Percentiles rank a stretch among this genome's conserved stretches.
These are phyloP conservation scores for Luffa aegyptiaca DNA, from an alignment of 306 rosid species.

Conservation along the genomic window DNA sequence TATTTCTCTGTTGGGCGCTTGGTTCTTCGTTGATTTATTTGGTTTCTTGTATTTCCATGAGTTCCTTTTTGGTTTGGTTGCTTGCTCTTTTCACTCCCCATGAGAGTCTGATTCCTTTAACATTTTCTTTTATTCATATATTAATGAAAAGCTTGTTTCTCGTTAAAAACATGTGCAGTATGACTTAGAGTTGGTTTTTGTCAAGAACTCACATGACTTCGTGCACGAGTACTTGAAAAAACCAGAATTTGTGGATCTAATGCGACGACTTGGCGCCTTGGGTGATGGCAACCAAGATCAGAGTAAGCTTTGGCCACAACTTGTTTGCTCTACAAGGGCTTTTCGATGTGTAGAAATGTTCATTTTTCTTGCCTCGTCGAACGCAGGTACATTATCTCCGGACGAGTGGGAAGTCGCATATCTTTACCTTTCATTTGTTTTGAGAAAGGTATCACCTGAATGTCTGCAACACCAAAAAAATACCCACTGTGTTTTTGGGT, in stretches of 20 bases:
- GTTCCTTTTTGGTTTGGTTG: not conserved
- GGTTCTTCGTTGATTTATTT: not conserved
- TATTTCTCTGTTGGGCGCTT: not conserved
- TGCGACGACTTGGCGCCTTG: slow-evolving; percentile 92
- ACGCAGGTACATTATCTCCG: slow-evolving; percentile 45
- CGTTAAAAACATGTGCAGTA: slow-evolving; percentile 31
- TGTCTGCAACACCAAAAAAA: too few species aligned
- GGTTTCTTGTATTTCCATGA: not conserved
- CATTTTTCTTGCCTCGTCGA: not conserved
- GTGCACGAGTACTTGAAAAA: slow-evolving; percentile 75
- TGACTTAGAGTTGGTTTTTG: slow-evolving; percentile 78
- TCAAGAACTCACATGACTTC: slow-evolving; percentile 74
- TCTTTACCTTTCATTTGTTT: slow-evolving; percentile 50
- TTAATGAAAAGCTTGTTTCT: not conserved
- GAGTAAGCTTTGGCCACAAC: slow-evolving; percentile 25
- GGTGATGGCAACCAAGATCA: slow-evolving; percentile 95
- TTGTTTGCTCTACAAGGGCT: not conserved
- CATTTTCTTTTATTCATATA: too few species aligned
- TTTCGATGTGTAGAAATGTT: not conserved
- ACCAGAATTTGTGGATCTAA: slow-evolving; percentile 70
- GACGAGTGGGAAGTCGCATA: slow-evolving; percentile 72
- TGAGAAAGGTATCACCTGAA: slow-evolving; percentile 33
- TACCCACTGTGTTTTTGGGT: not conserved
- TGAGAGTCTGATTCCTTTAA: not conserved
- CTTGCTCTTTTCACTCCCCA: not conserved